Conservation (phyloP, 176 grass and related monocot species). For the Miscanthus lutarioriparius region DNA sequence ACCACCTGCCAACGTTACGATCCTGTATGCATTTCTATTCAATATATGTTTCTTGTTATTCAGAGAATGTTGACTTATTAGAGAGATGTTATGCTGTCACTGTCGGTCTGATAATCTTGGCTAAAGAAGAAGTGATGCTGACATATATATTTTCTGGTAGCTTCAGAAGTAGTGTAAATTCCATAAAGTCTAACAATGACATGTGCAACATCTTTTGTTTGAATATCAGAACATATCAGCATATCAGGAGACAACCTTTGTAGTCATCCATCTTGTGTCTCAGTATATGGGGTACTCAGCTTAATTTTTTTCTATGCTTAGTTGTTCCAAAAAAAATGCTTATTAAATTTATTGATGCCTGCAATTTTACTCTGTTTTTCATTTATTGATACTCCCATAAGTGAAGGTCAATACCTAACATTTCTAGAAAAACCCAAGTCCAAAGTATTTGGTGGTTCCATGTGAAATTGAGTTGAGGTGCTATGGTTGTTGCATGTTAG, state of each 20-base stretch:
- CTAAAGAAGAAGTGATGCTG: not conserved
- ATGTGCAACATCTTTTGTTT: not conserved
- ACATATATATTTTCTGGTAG: not conserved
- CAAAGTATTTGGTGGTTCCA: not conserved
- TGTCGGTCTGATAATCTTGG: not conserved
- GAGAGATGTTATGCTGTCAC: not conserved
- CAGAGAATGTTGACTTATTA: not conserved
- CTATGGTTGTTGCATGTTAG: not conserved
- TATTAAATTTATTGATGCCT: not conserved
- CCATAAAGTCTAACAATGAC: not conserved
- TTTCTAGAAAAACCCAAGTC: not conserved
- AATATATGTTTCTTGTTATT: not conserved
- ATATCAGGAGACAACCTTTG: not conserved
- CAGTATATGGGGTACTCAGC: not conserved
- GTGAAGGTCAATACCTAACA: not conserved
- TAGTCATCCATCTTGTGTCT: not conserved
- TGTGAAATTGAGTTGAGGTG: not conserved
- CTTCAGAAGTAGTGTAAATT: not conserved
- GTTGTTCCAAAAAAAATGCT: not conserved
- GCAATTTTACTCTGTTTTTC: not conserved
- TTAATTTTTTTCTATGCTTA: slow-evolving; percentile 12
- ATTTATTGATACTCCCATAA: not conserved
- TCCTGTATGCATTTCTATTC: slow-evolving; percentile 54
- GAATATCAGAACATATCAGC: slow-evolving; percentile 9
- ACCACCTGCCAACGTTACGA: slow-evolving; percentile 67